Percentiles rank a stretch among this genome's conserved stretches.
Conservation (phyloP, 2,329 filamentous ascomycete genomes). For the Teratosphaeria pseudoeucalypti region DNA sequence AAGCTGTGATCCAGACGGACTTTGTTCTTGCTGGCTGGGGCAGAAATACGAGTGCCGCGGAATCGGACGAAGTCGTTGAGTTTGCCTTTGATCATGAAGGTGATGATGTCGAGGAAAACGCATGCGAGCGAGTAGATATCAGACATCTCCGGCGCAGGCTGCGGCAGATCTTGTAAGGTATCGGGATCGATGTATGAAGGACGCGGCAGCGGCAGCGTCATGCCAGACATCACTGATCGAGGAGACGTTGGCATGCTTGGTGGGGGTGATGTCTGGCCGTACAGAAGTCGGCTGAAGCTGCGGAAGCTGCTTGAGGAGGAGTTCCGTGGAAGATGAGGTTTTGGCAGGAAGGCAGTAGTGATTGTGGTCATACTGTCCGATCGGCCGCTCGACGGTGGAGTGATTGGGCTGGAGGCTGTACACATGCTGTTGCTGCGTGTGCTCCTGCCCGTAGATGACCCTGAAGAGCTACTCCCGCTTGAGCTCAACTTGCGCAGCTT, state of each 20-base stretch:
- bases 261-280: conserved; percentile 1
- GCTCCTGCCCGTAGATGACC: conserved; percentile 21
- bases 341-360: conserved; percentile 5
- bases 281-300: conserved; percentile 28
- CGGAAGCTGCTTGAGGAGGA: conserved; percentile 15
- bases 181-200: conserved; percentile 31
- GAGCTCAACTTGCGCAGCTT: conserved; percentile 23
- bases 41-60: conserved; percentile 47
- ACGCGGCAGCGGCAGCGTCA: conserved; percentile 8
- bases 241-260: conserved; percentile 7
- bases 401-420: conserved; percentile 13
- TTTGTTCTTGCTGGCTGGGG: conserved; percentile 7
- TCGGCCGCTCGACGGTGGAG: conserved; percentile 13
- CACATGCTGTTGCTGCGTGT: conserved; percentile 21
- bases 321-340: conserved; percentile 7
- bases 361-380: conserved; percentile 16
- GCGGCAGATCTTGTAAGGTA: conserved; percentile 32
- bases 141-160: conserved; percentile 33
- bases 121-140: conserved; percentile 67
- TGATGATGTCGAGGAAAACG: conserved; percentile 61
- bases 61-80: conserved; percentile 56
- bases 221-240: conserved; percentile 1
- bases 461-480: conserved; percentile 22
- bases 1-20: conserved; percentile 53
- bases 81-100: conserved; percentile 58